Conservation (phyloP, 768 basidiomycete genomes). For the Candolleomyces eurysporus region DNA sequence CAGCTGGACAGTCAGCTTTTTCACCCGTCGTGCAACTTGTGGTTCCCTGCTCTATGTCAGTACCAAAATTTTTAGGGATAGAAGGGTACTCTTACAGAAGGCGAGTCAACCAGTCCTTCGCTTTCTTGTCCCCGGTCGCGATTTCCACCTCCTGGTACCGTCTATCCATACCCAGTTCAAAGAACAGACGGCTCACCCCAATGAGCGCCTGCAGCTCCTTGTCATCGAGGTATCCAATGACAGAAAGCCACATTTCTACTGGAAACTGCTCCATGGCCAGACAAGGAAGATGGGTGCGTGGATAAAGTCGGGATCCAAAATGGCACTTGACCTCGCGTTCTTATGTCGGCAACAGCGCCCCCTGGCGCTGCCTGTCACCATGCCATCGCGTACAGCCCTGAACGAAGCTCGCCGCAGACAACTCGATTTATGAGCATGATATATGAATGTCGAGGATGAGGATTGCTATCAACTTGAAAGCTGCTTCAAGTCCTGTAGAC, state of each 20-base stretch:
- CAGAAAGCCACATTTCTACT: constrained; percentile 5
- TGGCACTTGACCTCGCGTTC: background rate
- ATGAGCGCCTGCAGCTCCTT: constrained; percentile 6
- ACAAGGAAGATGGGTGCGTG: background rate
- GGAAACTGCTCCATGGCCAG: constrained; percentile 8
- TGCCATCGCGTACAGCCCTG: too few relatives aligned
- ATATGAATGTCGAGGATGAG: too few relatives aligned
- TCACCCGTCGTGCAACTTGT: constrained; percentile 2
- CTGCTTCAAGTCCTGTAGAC: too few relatives aligned
- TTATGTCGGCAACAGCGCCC: background rate
- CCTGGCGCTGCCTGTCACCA: too few relatives aligned
- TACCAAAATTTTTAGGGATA: background rate
- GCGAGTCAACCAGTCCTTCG: background rate
- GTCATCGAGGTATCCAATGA: constrained; percentile 2
- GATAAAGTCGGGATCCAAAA: background rate
- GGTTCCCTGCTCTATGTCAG: background rate
- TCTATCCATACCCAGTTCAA: constrained; percentile 7
- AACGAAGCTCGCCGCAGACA: too few relatives aligned
- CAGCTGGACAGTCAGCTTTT: background rate
- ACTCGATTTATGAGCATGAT: too few relatives aligned
- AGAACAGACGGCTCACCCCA: constrained; percentile 11
- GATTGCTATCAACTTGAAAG: too few relatives aligned
- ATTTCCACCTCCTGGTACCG: constrained; percentile 5
- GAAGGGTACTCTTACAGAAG: background rate
- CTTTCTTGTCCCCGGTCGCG: background rate